Evolutionary conservation across 169 alveolate genomes (phyloP), one percentile per base, ranked within the genome.

Genomic region (Plasmodium relictum): DNA sequence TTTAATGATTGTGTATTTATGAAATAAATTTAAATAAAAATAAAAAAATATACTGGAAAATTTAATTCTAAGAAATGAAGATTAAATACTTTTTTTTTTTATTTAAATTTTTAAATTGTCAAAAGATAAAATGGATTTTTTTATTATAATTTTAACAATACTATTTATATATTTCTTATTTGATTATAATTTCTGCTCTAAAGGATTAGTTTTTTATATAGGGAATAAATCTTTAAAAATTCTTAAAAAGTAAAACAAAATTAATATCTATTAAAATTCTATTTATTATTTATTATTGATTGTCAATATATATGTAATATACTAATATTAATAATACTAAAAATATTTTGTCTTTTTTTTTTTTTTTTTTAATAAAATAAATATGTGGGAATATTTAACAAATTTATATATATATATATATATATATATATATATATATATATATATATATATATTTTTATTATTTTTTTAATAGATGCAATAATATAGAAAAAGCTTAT

Each of bases 101-200:
- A 31, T 31, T 1, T 2, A 31, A 31, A 31, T 2, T 31, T 31
- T 31, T 31, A 3, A 31, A 31, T 31, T 31, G 3, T 54, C 39
- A 74, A 18, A 45, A n/a, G 20, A 14, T 22, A 74, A 20, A 74
- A 74, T 74, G 88, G 88, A 26, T 61, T 41, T 74, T 42, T 61
- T 74, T 61, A 74, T 62, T 66, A 24, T 61, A 9, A 45, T 74
- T 12, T n/a, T 74, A 39, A 50, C 39, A 41, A n/a, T 74, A 65
- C 18, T 74, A 42, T 24, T 74, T 10, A 8, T 63, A 10, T 74
- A 41, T 74, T 61, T 74, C 14, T 22, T 74, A 44, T 78, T 63
- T 41, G 89, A 78, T 24, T 78, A 78, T 26, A 62, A 78, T 52
- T 78, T 63, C 48, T 78, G 89, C n/a, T 50, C 89, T 9, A 78